Conservation (phyloP, 2,329 filamentous ascomycete species). For the Cercospora nicotianae region DNA sequence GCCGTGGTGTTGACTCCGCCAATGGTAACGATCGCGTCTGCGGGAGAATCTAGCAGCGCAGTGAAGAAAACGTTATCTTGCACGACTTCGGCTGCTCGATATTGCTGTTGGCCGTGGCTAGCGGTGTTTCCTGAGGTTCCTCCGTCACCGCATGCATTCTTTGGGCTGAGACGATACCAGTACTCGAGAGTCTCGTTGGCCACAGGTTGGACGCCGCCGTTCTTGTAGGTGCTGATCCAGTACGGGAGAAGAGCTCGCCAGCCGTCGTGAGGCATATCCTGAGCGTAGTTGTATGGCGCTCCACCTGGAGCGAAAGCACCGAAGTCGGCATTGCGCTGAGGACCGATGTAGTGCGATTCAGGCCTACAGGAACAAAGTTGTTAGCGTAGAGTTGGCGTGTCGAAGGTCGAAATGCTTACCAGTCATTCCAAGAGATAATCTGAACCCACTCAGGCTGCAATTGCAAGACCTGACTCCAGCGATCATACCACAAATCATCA, state of each 20-base stretch:
- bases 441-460: slow-evolving; percentile 55
- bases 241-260: slow-evolving; percentile 54
- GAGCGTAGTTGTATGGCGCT: slow-evolving; percentile 53
- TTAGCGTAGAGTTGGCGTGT: neutral
- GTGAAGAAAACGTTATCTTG: slow-evolving; percentile 51
- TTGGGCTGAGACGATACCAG: slow-evolving; percentile 48
- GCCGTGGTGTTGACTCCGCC: slow-evolving; percentile 38
- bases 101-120: slow-evolving; percentile 20
- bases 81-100: slow-evolving; percentile 37
- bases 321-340: slow-evolving; percentile 25
- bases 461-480: slow-evolving; percentile 57
- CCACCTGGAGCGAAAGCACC: slow-evolving; percentile 24
- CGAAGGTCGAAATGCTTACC: slow-evolving; percentile 38
- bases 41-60: slow-evolving; percentile 33
- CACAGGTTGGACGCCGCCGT: slow-evolving; percentile 38
- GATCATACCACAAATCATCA: slow-evolving; percentile 61
- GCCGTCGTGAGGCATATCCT: slow-evolving; percentile 52
- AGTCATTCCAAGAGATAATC: slow-evolving; percentile 62
- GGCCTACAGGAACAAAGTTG: too few relatives aligned
- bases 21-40: slow-evolving; percentile 42
- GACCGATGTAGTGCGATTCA: slow-evolving; percentile 57
- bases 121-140: slow-evolving; percentile 44
- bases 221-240: slow-evolving; percentile 54
- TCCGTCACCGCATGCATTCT: slow-evolving; percentile 40
- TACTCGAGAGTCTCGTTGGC: slow-evolving; percentile 40